A percentile compares a stretch with the other conserved stretches of the same genome.
These are phyloP conservation scores for Sporobolomyces roseus DNA, from an alignment of 768 basidiomycete genomes.

Conservation along the genomic window DNA sequence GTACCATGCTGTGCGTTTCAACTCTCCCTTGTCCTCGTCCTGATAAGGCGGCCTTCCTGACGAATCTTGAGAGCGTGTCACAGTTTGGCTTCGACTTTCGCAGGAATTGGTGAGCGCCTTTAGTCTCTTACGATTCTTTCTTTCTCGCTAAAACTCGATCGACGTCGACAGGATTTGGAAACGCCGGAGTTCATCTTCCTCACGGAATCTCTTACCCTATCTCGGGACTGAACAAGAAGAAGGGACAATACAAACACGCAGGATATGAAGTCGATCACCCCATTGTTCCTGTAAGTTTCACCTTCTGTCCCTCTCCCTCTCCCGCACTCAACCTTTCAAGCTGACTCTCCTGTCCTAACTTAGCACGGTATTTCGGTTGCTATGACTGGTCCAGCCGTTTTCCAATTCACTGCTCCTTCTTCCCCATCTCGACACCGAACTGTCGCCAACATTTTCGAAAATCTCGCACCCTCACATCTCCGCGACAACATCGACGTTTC, in stretches of 20 bases:
- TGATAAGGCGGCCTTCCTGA: too few species aligned
- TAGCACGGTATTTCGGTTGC: slow-evolving; percentile 60
- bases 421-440: slow-evolving; percentile 86
- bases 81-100: slow-evolving; percentile 85
- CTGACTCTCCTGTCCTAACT: background rate
- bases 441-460: slow-evolving; percentile 77
- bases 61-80: too few species aligned
- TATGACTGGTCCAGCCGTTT: slow-evolving; percentile 88
- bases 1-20: slow-evolving; percentile 83
- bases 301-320: background rate
- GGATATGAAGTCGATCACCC: slow-evolving; percentile 81
- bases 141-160: background rate
- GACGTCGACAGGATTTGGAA: slow-evolving; percentile 60
- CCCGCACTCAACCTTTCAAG: background rate
- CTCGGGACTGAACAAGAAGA: slow-evolving; percentile 88
- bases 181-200: slow-evolving; percentile 85
- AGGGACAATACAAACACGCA: slow-evolving; percentile 84
- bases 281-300: slow-evolving; percentile 73
- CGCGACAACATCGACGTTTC: slow-evolving; percentile 50
- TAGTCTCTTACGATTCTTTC: slow-evolving; percentile 25
- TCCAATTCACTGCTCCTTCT: slow-evolving; percentile 92
- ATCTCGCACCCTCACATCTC: slow-evolving; percentile 55
- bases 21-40: background rate
- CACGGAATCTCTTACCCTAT: slow-evolving; percentile 66
- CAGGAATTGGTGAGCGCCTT: slow-evolving; percentile 68